phyloP scores from a whole-genome alignment of 352 stramenopile species.

The Albugo laibachii region DNA sequence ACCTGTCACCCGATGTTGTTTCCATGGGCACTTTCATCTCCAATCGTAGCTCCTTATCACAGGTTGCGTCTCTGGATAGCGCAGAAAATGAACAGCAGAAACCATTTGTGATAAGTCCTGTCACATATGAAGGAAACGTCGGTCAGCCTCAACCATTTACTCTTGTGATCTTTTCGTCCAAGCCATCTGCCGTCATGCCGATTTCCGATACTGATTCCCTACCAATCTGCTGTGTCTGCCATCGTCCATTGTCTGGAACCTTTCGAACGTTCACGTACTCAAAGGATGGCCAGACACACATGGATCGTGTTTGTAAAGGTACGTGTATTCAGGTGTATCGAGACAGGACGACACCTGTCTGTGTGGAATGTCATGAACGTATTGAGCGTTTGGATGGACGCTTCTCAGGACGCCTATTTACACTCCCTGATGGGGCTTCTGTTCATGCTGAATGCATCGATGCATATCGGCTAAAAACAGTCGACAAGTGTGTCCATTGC shows the following conservation, averaged over 20 bases:
- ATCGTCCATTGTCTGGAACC: conserved; percentile 30
- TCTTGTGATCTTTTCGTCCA: conserved; percentile 37
- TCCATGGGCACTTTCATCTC: conserved; percentile 73
- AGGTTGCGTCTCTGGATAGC: conserved; percentile 18
- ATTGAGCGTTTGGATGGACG: conserved; percentile 52
- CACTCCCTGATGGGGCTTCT: conserved; percentile 45
- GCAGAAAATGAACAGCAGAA: background rate
- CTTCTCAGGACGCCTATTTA: conserved; percentile 69
- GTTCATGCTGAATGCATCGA: conserved; percentile 74
- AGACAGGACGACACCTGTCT: conserved; percentile 51
- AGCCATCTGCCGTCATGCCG: conserved; percentile 32
- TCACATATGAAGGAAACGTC: conserved; percentile 40
- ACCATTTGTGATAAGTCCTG: conserved; percentile 41
- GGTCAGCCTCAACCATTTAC: conserved; percentile 25
- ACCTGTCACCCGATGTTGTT: conserved; percentile 55
- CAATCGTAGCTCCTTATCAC: conserved; percentile 52
- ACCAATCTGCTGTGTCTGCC: conserved; percentile 43
- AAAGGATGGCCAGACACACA: conserved; percentile 23
- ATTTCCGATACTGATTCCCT: conserved; percentile 38
- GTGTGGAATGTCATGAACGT: conserved; percentile 45
- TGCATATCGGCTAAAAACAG: conserved; percentile 60
- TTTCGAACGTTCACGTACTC: conserved; percentile 50
- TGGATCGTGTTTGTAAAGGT: conserved; percentile 62
- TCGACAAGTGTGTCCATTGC: conserved; percentile 66
- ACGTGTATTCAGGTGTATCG: conserved; percentile 47